Evolutionary conservation across 2,329 filamentous ascomycete species (phyloP).

Genomic region (Penicillium sp.): DNA sequence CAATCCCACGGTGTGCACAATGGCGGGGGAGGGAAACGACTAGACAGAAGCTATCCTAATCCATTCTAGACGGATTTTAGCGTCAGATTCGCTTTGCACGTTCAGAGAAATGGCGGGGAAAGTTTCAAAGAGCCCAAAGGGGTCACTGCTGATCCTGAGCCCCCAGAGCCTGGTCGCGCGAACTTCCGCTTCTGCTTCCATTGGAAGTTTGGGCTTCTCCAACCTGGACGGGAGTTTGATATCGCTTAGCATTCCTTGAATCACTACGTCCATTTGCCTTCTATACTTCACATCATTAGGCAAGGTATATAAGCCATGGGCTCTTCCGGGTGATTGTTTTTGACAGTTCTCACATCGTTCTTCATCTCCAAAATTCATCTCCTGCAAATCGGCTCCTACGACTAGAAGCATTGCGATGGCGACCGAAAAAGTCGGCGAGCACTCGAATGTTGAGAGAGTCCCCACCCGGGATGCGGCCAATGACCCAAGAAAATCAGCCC

Average conservation of each 20-base stretch:
- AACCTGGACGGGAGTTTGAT: background rate
- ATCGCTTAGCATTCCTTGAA: background rate
- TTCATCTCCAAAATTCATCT: background rate
- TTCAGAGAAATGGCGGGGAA: background rate
- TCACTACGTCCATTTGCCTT: background rate
- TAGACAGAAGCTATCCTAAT: background rate
- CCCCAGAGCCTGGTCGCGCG: no score
- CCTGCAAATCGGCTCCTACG: background rate
- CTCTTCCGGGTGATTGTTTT: background rate
- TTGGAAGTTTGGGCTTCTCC: background rate
- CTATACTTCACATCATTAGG: background rate
- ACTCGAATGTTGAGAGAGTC: background rate
- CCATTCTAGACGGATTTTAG: background rate
- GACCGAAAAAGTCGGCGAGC: background rate
- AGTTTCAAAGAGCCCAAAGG: background rate
- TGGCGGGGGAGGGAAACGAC: no score
- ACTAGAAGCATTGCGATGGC: background rate
- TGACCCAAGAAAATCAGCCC: background rate
- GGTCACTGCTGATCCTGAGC: background rate
- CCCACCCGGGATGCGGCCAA: background rate
- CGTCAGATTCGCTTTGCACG: background rate
- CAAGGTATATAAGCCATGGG: background rate
- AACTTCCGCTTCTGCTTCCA: background rate
- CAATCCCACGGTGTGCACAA: background rate
- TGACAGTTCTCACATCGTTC: background rate